Base-by-base conservation (phyloP, 768 basidiomycete species). In the Russula sp. region DNA sequence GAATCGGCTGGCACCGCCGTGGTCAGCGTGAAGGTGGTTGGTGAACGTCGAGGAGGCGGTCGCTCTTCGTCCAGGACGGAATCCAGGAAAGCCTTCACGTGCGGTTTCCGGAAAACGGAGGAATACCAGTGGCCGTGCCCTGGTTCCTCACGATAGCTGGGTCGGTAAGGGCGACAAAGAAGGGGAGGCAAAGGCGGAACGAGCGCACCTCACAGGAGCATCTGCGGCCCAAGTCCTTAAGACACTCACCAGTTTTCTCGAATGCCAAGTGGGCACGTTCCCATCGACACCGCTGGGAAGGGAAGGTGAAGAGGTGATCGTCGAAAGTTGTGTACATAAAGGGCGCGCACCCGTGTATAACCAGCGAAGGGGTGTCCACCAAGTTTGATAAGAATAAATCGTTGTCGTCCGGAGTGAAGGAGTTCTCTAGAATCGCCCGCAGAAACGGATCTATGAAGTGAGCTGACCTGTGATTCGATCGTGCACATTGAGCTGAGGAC, bases 261-360 rank as follows among this genome's bases (percentile, higher is more conserved):
- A 83, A 67, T 96, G 93, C 84, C 91, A 91, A 0, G 85, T 82
- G 1, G 94, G 92, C 4, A 97, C 94, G 64, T 97, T 95, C 44
- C 86, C 83, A 70, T 97, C 94, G 42, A 77, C 77, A 3, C 88
- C 89, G 20, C 89, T 90, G 67, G 48, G 7, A 54, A 13, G 14
- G 20, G 14, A 16, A n/a, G 45, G 3, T 35, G 20, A 51, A 22
- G 49, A 52, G 16, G 7, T 52, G 9, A 44, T 32, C 7, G 7
- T 55, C 31, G 32, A 18, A 14, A 14, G 9, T n/a, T 48, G 16
- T 37, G 35, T 32, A 53, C 16, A 52, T n/a, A 68, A 27, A 22
- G 18, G 11, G 66, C 80, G 66, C 68, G 66, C 68, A 86, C 89
- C 90, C 94, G 68, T 96, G 88, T 44, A 95, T 78, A 1, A 86